phyloP scores from a whole-genome alignment of 2,329 filamentous ascomycete species.

The Ophiostoma novo-ulmi region DNA sequence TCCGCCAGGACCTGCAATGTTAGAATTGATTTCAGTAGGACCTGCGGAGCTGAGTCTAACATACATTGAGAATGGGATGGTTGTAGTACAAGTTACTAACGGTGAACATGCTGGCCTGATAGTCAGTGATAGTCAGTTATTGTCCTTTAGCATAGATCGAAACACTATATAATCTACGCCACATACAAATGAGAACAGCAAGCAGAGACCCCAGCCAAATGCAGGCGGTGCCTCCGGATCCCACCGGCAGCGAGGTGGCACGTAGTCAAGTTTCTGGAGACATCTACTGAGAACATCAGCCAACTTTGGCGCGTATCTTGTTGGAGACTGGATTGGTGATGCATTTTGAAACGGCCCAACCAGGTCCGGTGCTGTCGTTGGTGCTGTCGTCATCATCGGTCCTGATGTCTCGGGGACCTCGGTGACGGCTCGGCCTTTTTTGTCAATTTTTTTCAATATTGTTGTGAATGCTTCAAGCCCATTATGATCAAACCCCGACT shows the following conservation, averaged over 20 bases:
- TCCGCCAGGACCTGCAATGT: slow-evolving; percentile 53
- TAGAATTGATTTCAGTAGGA: not conserved
- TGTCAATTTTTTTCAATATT: not conserved
- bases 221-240: slow-evolving; percentile 17
- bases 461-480: not conserved
- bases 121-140: not conserved
- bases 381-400: not conserved
- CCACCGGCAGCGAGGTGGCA: slow-evolving; percentile 18
- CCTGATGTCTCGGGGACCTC: not conserved
- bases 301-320: not conserved
- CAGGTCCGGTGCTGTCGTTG: not conserved
- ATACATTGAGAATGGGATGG: slow-evolving; percentile 60
- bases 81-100: slow-evolving; percentile 75
- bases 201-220: slow-evolving; percentile 16
- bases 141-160: not conserved
- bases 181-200: slow-evolving; percentile 6
- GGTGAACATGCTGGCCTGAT: slow-evolving; percentile 41
- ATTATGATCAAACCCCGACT: not conserved
- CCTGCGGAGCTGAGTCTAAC: not conserved
- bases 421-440: not conserved
- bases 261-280: not conserved
- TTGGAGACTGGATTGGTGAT: not conserved
- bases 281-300: not conserved
- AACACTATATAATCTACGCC: not conserved
- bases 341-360: not conserved